These are phyloP conservation scores for Aschersonia sp. DNA, from an alignment of 2,329 filamentous ascomycete species.

Conservation along the genomic window DNA sequence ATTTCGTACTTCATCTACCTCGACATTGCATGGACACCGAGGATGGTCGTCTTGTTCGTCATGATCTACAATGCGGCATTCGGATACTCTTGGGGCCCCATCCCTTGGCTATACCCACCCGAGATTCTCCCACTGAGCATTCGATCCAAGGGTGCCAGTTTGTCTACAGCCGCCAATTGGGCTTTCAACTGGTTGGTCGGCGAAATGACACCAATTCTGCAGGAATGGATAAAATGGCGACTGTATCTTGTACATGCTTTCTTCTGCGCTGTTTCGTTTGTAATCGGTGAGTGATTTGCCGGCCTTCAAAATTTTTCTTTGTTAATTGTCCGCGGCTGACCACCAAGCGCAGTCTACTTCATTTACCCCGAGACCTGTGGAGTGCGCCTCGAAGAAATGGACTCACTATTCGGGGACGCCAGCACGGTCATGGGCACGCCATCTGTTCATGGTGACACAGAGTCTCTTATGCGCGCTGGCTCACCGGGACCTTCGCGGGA, in stretches of 20 bases:
- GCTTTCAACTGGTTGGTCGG: slow-evolving; percentile 97
- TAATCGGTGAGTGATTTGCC: slow-evolving; percentile 60
- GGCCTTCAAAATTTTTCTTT: neutral
- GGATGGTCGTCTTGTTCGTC: slow-evolving; percentile 80
- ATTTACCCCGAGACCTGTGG: slow-evolving; percentile 95
- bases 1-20: slow-evolving; percentile 96
- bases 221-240: slow-evolving; percentile 85
- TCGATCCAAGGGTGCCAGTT: slow-evolving; percentile 86
- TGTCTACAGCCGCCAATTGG: slow-evolving; percentile 96
- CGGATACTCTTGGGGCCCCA: slow-evolving; percentile 88
- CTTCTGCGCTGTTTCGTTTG: slow-evolving; percentile 89
- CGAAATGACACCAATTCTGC: slow-evolving; percentile 83
- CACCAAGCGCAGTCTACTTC: slow-evolving; percentile 65
- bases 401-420: slow-evolving; percentile 82
- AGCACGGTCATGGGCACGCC: slow-evolving; percentile 71
- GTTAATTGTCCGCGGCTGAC: slow-evolving; percentile 1
- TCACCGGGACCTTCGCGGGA: slow-evolving; percentile 58
- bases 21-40: slow-evolving; percentile 63
- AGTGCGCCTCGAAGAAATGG: slow-evolving; percentile 93
- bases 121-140: slow-evolving; percentile 96
- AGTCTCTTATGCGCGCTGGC: slow-evolving; percentile 62
- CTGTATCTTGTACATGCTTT: slow-evolving; percentile 92
- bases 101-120: slow-evolving; percentile 97
- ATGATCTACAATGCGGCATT: slow-evolving; percentile 98
- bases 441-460: slow-evolving; percentile 56